Conservation (phyloP, 805 yeast genomes). For the Lipomyces orientalis region DNA sequence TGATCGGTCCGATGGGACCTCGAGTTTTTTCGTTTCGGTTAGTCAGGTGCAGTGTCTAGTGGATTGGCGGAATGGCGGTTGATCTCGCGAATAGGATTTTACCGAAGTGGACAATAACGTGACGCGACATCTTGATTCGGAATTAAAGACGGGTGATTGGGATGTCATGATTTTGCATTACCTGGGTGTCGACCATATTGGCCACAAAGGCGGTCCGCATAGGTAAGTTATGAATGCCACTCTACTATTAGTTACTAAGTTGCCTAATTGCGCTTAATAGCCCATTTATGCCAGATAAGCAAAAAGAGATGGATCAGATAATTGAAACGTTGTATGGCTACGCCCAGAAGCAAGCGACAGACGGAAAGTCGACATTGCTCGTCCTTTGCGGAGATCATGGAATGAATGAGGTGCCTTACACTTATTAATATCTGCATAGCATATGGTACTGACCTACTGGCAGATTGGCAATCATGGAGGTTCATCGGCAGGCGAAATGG, state of each 20-base stretch:
- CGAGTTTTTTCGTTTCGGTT: constrained; percentile 84
- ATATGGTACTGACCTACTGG: not conserved
- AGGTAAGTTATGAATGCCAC: constrained; percentile 17
- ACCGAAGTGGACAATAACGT: constrained; percentile 93
- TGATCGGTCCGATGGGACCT: constrained; percentile 77
- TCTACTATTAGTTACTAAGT: not conserved
- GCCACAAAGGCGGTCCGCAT: constrained; percentile 92
- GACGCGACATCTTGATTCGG: constrained; percentile 77
- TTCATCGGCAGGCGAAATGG: constrained; percentile 88
- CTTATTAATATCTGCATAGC: not conserved
- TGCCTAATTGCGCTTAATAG: constrained; percentile 49
- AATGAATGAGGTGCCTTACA: constrained; percentile 72
- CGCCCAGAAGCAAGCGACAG: constrained; percentile 46
- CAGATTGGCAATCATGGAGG: constrained; percentile 90
- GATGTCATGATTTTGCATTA: constrained; percentile 88
- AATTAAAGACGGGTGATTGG: constrained; percentile 64
- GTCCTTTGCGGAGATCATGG: constrained; percentile 93
- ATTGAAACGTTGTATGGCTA: constrained; percentile 58
- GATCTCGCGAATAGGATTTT: constrained; percentile 57
- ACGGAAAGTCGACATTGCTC: constrained; percentile 58
- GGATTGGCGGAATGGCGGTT: not conserved
- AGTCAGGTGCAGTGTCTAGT: not conserved
- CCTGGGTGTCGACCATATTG: constrained; percentile 94
- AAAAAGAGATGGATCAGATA: constrained; percentile 81
- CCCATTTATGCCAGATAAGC: constrained; percentile 79